Percentiles rank a stretch among this genome's conserved stretches.
These are phyloP conservation scores for Elaeis oleifera DNA, from an alignment of 202 grass and related monocot species.

Conservation along the genomic window DNA sequence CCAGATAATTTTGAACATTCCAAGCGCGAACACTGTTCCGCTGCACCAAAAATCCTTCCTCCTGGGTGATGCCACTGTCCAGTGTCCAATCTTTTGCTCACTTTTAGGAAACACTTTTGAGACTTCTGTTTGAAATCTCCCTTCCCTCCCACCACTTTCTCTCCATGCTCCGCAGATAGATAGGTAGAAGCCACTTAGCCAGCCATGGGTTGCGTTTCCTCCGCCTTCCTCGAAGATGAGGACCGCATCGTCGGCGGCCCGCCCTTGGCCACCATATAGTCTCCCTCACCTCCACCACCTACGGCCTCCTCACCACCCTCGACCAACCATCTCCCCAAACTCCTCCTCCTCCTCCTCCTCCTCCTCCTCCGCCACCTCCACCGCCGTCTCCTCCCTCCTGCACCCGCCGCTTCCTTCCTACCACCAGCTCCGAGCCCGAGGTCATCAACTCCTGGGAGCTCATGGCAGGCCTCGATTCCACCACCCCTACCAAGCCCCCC, in stretches of 20 bases:
- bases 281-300: constrained; percentile 83
- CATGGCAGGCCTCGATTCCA: constrained; percentile 79
- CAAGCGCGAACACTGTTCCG: too few species aligned
- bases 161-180: too few species aligned
- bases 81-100: too few species aligned
- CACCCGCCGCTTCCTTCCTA: background rate
- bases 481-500: constrained; percentile 15
- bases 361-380: constrained; percentile 1
- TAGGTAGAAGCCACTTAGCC: background rate
- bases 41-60: too few species aligned
- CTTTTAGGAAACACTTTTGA: too few species aligned
- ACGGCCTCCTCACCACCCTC: constrained; percentile 55
- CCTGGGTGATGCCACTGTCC: too few species aligned
- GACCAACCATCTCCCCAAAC: constrained; percentile 1
- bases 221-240: constrained; percentile 37
- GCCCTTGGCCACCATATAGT: constrained; percentile 53
- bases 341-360: background rate
- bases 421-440: constrained; percentile 22
- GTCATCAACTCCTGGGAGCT: constrained; percentile 91
- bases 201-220: constrained; percentile 64
- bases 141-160: too few species aligned
- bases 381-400: constrained; percentile 8
- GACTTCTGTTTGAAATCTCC: too few species aligned
- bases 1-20: too few species aligned
- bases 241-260: constrained; percentile 51